A percentile compares a stretch with the other conserved stretches of the same genome.
phyloP scores from a whole-genome alignment of 345 rosid species.

The Corymbia maculata region DNA sequence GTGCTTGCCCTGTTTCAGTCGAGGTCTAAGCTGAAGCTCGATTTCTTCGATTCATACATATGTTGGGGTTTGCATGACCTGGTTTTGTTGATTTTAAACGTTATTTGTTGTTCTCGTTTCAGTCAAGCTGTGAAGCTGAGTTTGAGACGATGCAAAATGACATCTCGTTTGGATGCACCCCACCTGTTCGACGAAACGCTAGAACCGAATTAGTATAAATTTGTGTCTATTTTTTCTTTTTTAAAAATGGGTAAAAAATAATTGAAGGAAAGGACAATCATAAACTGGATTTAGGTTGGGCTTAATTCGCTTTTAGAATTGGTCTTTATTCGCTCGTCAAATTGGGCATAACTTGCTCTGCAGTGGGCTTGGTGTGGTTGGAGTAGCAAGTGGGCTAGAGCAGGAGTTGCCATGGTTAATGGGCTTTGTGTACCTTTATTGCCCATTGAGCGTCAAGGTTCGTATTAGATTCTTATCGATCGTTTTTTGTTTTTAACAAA shows the following conservation, averaged over 20 bases:
- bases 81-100: neutral
- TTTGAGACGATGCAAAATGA: neutral
- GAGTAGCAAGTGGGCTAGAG: neutral
- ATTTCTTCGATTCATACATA: neutral
- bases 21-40: neutral
- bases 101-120: neutral
- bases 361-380: rapidly evolving
- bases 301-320: too few relatives aligned
- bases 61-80: neutral
- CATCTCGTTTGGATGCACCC: neutral
- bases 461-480: too few relatives aligned
- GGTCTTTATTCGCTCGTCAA: too few relatives aligned
- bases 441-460: too few relatives aligned
- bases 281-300: neutral
- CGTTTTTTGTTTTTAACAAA: too few relatives aligned
- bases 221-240: neutral
- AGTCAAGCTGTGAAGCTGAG: neutral
- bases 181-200: neutral
- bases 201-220: neutral
- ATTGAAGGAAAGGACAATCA: neutral
- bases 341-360: neutral
- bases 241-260: neutral
- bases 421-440: too few relatives aligned
- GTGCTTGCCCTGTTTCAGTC: neutral
- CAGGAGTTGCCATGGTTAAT: too few relatives aligned